These are phyloP conservation scores for Rubroboletus pulcherrimus DNA, from an alignment of 768 basidiomycete genomes.

Conservation along the genomic window DNA sequence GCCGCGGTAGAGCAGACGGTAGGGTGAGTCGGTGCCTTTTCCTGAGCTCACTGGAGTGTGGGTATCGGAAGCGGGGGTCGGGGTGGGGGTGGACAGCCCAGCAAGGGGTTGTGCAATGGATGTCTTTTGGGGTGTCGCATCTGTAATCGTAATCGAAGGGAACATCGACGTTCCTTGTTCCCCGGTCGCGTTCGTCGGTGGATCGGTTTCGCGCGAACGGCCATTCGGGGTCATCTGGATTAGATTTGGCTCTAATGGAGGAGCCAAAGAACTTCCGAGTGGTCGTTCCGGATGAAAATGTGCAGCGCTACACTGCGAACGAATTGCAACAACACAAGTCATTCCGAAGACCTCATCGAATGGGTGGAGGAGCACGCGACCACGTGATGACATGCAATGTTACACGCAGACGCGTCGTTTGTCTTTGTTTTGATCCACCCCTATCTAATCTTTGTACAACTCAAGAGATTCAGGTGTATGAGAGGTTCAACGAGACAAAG, in stretches of 20 bases:
- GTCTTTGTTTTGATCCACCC: background rate
- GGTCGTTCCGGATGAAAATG: background rate
- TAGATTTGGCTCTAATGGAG: background rate
- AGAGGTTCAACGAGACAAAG: background rate
- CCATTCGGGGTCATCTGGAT: background rate
- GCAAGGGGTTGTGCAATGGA: background rate
- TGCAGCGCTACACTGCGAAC: background rate
- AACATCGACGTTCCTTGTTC: background rate
- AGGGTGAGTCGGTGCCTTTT: constrained; percentile 8
- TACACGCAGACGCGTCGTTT: constrained; percentile 17
- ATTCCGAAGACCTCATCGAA: background rate
- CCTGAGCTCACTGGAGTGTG: background rate
- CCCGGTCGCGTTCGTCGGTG: background rate
- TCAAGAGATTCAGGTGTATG: background rate
- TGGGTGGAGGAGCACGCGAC: background rate
- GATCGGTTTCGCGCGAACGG: background rate
- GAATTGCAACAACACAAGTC: background rate
- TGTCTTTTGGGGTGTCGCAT: constrained; percentile 23
- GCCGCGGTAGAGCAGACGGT: constrained; percentile 71
- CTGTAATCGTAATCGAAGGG: constrained; percentile 12
- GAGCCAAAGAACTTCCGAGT: background rate
- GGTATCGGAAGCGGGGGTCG: background rate
- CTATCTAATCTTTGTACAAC: background rate
- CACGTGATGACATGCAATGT: constrained; percentile 9
- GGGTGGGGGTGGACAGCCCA: constrained; percentile 1